These are phyloP conservation scores for Nannizziopsis arthrosporioides DNA, from an alignment of 2,329 filamentous ascomycete genomes.

Conservation along the genomic window DNA sequence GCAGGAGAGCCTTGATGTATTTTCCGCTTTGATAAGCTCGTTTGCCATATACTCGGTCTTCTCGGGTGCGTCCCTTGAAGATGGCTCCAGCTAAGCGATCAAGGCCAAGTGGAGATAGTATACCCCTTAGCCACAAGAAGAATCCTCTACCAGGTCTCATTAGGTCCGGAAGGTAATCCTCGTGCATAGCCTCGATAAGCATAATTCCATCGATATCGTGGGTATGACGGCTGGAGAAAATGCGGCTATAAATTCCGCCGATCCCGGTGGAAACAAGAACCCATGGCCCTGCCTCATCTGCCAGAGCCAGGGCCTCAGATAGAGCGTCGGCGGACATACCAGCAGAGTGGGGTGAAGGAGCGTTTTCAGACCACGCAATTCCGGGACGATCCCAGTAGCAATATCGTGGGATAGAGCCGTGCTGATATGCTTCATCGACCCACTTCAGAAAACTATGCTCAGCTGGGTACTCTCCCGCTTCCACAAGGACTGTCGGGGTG, in stretches of 20 bases:
- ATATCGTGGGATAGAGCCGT: slow-evolving; percentile 74
- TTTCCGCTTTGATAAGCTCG: slow-evolving; percentile 69
- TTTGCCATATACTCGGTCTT: slow-evolving; percentile 75
- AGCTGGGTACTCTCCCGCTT: slow-evolving; percentile 68
- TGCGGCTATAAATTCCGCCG: slow-evolving; percentile 77
- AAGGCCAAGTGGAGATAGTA: slow-evolving; percentile 76
- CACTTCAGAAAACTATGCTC: slow-evolving; percentile 71
- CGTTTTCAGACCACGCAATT: slow-evolving; percentile 77
- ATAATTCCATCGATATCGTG: slow-evolving; percentile 65
- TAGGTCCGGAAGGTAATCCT: slow-evolving; percentile 61
- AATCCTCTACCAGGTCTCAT: slow-evolving; percentile 63
- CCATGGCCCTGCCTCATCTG: slow-evolving; percentile 80
- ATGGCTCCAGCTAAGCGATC: slow-evolving; percentile 69
- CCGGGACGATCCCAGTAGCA: slow-evolving; percentile 95
- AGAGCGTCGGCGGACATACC: slow-evolving; percentile 85
- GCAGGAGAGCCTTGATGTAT: slow-evolving; percentile 77
- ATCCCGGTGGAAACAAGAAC: slow-evolving; percentile 76
- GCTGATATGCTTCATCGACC: slow-evolving; percentile 61
- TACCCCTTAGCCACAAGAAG: slow-evolving; percentile 70
- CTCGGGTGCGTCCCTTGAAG: slow-evolving; percentile 65
- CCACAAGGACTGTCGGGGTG: slow-evolving; percentile 71
- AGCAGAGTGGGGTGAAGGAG: slow-evolving; percentile 83
- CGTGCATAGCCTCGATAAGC: slow-evolving; percentile 78
- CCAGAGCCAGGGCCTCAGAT: slow-evolving; percentile 68
- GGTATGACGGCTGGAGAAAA: slow-evolving; percentile 77